phyloP scores from a whole-genome alignment of 2,329 filamentous ascomycete genomes.

The Claviceps humidiphila region DNA sequence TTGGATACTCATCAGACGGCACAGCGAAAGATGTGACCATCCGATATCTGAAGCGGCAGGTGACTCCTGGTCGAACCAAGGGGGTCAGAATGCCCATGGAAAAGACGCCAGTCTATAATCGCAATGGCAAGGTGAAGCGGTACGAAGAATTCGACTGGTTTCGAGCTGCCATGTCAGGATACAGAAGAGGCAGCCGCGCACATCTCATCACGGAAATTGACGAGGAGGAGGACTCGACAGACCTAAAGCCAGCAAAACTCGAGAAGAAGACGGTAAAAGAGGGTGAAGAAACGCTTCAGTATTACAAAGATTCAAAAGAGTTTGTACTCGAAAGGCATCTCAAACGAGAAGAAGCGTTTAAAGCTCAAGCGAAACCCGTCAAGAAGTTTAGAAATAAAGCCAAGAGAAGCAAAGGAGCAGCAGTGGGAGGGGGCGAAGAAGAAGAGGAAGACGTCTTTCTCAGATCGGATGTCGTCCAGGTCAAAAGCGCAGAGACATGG shows the following conservation, averaged over 20 bases:
- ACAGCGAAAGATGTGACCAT: conserved; percentile 92
- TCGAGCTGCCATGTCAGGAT: conserved; percentile 62
- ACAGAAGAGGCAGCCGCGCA: conserved; percentile 36
- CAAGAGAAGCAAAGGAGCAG: conserved; percentile 50
- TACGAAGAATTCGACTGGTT: conserved; percentile 85
- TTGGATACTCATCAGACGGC: conserved; percentile 71
- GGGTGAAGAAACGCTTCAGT: conserved; percentile 71
- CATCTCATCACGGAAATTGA: conserved; percentile 56
- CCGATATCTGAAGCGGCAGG: conserved; percentile 70
- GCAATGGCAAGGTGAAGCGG: conserved; percentile 60
- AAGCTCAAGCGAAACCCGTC: conserved; percentile 52
- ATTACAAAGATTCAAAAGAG: conserved; percentile 74
- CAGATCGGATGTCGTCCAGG: conserved; percentile 66
- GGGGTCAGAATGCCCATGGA: conserved; percentile 65
- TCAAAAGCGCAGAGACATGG: conserved; percentile 92
- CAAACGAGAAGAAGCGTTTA: conserved; percentile 80
- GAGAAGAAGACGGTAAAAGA: conserved; percentile 63
- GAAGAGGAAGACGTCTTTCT: conserved; percentile 71
- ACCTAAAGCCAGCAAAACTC: conserved; percentile 58
- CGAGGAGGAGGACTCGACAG: conserved; percentile 63
- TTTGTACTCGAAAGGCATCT: conserved; percentile 78
- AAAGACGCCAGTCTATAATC: conserved; percentile 69
- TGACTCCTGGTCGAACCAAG: conserved; percentile 81
- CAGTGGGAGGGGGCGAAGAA: conserved; percentile 21
- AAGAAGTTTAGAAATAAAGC: conserved; percentile 62